Base-by-base conservation (phyloP, 225 moss, liverwort and hornwort species). In the Lunularia cruciata region DNA sequence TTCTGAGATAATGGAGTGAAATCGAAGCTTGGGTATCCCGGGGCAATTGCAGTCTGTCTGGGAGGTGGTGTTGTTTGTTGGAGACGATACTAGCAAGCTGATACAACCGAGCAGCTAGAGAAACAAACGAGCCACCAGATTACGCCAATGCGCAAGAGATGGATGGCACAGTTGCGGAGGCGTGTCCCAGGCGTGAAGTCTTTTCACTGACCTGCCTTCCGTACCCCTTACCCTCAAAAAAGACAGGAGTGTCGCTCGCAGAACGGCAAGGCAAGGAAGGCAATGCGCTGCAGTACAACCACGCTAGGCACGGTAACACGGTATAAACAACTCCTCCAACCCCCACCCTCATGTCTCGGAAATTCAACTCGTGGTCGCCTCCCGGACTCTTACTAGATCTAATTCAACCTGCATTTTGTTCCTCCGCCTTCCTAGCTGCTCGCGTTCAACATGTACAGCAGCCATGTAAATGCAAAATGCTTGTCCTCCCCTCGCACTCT, bases 271-370 rank as follows among this genome's bases (percentile, higher is more conserved):
- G n/a, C 42, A 13, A 27, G 27, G 59, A n/a, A 59, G 0, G 63
- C 63, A 63, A 25, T 42, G 42, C 42, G 37, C 13, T 63, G 32
- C 63, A 42, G 40, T 63, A 43, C 42, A 55, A 27, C 28, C 13
- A 42, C 26, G 36, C 11, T 8, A 3, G 4, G 4, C 63, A 3
- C n/a, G 37, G 37, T 14, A 27, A 37, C 22, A 55, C 28, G 0
- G 59, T 37, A 27, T 16, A 32, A 19, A 36, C 16, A 14, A 4
- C 34, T 38, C 40, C 11, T 11, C 42, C 40, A 63, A 39, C 16
- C 26, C 42, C 26, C 0, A 26, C 0, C 42, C 63, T 40, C 63
- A 13, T 42, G 25, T 4, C 33, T 60, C n/a, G n/a, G 60, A 11
- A 37, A 0, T 60, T 43, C 38, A 38, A 43, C 38, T 63, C 4